Percentiles rank a stretch among this genome's conserved stretches.
phyloP scores from a whole-genome alignment of 805 yeast genomes.

The Limtongia smithiae region DNA sequence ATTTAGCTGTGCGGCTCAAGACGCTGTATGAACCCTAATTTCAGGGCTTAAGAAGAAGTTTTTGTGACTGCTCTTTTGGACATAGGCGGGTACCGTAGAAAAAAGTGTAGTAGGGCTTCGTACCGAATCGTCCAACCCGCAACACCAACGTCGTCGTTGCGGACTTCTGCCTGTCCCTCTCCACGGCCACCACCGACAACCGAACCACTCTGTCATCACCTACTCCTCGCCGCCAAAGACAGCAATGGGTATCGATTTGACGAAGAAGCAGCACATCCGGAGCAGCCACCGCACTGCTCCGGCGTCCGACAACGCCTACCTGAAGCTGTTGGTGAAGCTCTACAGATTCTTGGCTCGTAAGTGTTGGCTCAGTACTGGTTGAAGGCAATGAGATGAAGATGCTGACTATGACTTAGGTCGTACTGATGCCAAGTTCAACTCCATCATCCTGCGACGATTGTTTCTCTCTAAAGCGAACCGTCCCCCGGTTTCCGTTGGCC shows the following conservation, averaged over 20 bases:
- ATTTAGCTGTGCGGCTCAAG: no score
- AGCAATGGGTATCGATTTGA: conserved; percentile 58
- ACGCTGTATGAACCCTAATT: no score
- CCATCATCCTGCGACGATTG: conserved; percentile 87
- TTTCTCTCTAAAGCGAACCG: conserved; percentile 98
- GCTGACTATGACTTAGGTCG: conserved; percentile 57
- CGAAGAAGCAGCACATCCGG: conserved; percentile 93
- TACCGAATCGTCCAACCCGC: no score
- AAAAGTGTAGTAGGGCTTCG: no score
- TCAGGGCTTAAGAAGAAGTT: no score
- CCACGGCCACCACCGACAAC: conserved; percentile 1
- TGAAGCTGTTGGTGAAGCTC: conserved; percentile 94
- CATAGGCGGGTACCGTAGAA: no score
- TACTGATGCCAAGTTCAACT: conserved; percentile 97
- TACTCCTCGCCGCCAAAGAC: conserved; percentile 1
- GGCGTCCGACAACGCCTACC: conserved; percentile 98
- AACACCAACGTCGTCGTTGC: neutral
- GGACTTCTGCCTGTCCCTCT: neutral
- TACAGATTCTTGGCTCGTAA: conserved; percentile 99
- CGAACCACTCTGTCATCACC: no score
- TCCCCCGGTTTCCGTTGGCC: conserved; percentile 97
- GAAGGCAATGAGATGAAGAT: neutral
- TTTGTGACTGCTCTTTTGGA: conserved; percentile 10
- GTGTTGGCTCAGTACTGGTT: conserved; percentile 43
- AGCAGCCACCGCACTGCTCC: conserved; percentile 98